These are phyloP conservation scores for Cladosporium austrohemisphaericum DNA, from an alignment of 2,329 filamentous ascomycete species.

Conservation along the genomic window DNA sequence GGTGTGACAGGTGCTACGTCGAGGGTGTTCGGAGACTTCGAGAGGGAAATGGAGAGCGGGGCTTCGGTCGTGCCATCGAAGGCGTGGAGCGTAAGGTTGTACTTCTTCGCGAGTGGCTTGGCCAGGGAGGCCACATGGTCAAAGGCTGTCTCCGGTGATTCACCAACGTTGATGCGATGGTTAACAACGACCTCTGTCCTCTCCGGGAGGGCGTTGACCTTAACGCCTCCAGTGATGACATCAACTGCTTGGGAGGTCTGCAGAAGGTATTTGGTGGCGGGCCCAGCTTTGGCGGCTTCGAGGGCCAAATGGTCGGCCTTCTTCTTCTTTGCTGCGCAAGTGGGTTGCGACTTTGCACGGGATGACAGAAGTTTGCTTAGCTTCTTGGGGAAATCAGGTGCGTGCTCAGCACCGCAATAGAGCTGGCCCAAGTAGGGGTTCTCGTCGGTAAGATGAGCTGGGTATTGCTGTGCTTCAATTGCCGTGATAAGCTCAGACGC, in stretches of 20 bases:
- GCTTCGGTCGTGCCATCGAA: conserved; percentile 43
- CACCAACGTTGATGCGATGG: conserved; percentile 55
- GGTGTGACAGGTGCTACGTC: conserved; percentile 35
- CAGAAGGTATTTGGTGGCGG: conserved; percentile 49
- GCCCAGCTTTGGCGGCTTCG: conserved; percentile 38
- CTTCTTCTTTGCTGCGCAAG: conserved; percentile 37
- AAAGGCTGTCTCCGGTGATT: conserved; percentile 46
- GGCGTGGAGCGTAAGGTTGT: conserved; percentile 47
- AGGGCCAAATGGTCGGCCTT: conserved; percentile 35
- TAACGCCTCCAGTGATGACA: conserved; percentile 53
- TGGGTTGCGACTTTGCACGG: conserved; percentile 13
- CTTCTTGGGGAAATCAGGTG: conserved; percentile 44
- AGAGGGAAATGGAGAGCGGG: conserved; percentile 31
- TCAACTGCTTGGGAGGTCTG: conserved; percentile 57
- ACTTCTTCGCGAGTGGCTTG: conserved; percentile 45
- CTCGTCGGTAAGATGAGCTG: conserved; percentile 47
- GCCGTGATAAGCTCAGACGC: conserved; percentile 61
- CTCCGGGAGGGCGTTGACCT: conserved; percentile 58
- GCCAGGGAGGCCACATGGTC: conserved; percentile 47
- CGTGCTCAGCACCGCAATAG: conserved; percentile 56
- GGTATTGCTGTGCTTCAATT: conserved; percentile 59
- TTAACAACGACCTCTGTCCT: conserved; percentile 52
- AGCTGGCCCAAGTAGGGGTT: conserved; percentile 57
- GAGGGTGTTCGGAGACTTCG: conserved; percentile 25
- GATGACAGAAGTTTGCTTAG: conserved; percentile 31